A percentile compares a stretch with the other conserved stretches of the same genome.
Evolutionary conservation across 192 early-diverging fungal species (phyloP).

Genomic region (Spinellus fusiger): DNA sequence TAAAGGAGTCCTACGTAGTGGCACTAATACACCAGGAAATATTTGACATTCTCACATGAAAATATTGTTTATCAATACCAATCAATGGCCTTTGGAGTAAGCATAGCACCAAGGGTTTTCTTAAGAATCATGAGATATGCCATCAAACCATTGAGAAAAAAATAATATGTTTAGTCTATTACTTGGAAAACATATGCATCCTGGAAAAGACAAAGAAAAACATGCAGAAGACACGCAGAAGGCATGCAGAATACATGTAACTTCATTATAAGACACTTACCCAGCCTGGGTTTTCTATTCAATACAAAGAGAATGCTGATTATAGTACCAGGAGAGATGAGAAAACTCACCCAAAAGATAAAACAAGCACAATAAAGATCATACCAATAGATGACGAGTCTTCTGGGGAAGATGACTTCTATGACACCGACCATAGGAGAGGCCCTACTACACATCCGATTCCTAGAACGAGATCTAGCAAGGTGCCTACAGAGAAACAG

Average conservation of each 20-base stretch:
- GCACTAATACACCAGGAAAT: neutral
- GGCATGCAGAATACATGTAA: neutral
- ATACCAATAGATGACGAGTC: neutral
- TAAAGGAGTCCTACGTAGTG: neutral
- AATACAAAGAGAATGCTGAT: neutral
- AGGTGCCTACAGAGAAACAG: too few species aligned
- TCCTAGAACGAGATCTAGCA: too few species aligned
- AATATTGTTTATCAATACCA: slow-evolving; percentile 7
- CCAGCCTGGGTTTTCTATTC: neutral
- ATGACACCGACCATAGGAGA: too few species aligned
- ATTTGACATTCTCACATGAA: neutral
- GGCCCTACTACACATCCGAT: too few species aligned
- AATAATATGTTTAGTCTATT: slow-evolving; percentile 3
- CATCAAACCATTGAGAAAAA: neutral
- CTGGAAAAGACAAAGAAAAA: neutral
- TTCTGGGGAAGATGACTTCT: neutral
- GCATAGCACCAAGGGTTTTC: slow-evolving; percentile 2
- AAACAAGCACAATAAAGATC: neutral
- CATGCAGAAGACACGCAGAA: neutral
- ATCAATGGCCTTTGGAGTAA: neutral
- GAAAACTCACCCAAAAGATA: neutral
- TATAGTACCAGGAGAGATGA: neutral
- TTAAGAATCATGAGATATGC: neutral
- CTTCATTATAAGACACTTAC: neutral
- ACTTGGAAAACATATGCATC: slow-evolving; percentile 4